Conservation (phyloP, 1,284 basidiomycete genomes). For the Bjerkandera adusta region DNA sequence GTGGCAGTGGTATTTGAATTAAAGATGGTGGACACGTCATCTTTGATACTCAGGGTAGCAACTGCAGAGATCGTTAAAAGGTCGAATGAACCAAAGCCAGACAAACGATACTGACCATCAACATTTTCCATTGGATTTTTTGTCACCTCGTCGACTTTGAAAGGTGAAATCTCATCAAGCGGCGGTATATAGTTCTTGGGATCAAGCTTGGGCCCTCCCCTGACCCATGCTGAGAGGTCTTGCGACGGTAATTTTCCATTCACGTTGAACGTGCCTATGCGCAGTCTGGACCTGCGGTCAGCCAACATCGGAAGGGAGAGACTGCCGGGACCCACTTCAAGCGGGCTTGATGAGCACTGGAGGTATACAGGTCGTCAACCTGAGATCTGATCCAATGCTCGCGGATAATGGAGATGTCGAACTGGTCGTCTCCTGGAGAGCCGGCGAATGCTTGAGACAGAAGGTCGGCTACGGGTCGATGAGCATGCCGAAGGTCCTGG, state of each 20-base stretch:
- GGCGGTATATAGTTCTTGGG: conserved; percentile 32
- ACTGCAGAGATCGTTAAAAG: not conserved
- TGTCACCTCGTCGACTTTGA: conserved; percentile 20
- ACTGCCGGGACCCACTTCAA: conserved; percentile 3
- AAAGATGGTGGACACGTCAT: not conserved
- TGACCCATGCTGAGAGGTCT: conserved; percentile 55
- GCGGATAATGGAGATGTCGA: conserved; percentile 54
- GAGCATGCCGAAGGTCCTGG: conserved; percentile 50
- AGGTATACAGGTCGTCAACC: conserved; percentile 16
- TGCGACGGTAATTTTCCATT: conserved; percentile 72
- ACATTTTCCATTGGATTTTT: conserved; percentile 1
- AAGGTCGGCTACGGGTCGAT: conserved; percentile 43
- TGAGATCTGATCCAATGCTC: conserved; percentile 59
- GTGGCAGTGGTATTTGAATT: not conserved
- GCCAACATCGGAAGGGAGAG: not conserved
- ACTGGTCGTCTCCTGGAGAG: conserved; percentile 52
- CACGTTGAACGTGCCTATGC: conserved; percentile 78
- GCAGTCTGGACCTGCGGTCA: conserved; percentile 40
- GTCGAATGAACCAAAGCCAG: not conserved
- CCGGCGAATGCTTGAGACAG: conserved; percentile 64
- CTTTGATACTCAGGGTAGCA: not conserved
- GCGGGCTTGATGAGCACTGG: not conserved
- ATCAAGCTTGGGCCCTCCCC: conserved; percentile 19
- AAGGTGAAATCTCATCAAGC: conserved; percentile 37
- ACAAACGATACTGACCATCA: not conserved